phyloP scores from a whole-genome alignment of 2,329 filamentous ascomycete species.

The Apiospora arundinis region DNA sequence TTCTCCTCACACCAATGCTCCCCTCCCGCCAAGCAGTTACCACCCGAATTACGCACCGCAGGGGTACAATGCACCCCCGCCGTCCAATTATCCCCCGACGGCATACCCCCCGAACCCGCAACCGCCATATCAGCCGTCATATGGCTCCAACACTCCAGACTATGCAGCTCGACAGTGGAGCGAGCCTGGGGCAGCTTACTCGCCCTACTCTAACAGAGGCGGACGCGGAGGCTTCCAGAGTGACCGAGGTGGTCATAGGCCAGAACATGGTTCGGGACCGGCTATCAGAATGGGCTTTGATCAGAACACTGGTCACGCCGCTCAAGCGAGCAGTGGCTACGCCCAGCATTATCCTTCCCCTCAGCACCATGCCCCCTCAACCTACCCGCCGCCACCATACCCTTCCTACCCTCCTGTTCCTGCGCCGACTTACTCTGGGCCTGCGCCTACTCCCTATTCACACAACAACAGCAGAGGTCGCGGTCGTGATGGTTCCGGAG shows the following conservation, averaged over 20 bases:
- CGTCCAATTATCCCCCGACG: conserved; percentile 46
- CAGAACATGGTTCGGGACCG: conserved; percentile 38
- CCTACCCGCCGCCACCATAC: conserved; percentile 39
- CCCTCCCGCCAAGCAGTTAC: conserved; percentile 51
- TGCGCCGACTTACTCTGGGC: conserved; percentile 36
- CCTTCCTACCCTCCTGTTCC: conserved; percentile 47
- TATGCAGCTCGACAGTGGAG: conserved; percentile 51
- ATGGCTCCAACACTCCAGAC: conserved; percentile 47
- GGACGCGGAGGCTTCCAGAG: conserved; percentile 51
- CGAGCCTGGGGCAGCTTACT: conserved; percentile 39
- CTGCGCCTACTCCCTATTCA: conserved; percentile 37
- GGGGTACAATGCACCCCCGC: conserved; percentile 50
- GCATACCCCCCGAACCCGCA: conserved; percentile 40
- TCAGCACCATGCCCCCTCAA: conserved; percentile 46
- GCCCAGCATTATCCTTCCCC: conserved; percentile 48
- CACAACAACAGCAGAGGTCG: conserved; percentile 45
- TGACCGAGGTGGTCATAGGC: conserved; percentile 50
- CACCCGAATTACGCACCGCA: conserved; percentile 66
- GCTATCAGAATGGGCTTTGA: conserved; percentile 43
- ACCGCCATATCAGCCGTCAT: conserved; percentile 48
- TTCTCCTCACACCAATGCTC: conserved; percentile 41
- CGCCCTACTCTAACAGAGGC: conserved; percentile 41
- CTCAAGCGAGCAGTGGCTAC: conserved; percentile 45
- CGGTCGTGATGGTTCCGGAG: conserved; percentile 46
- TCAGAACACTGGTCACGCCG: conserved; percentile 33